Conservation (phyloP, 345 rosid genomes). For the Salix exigua region DNA sequence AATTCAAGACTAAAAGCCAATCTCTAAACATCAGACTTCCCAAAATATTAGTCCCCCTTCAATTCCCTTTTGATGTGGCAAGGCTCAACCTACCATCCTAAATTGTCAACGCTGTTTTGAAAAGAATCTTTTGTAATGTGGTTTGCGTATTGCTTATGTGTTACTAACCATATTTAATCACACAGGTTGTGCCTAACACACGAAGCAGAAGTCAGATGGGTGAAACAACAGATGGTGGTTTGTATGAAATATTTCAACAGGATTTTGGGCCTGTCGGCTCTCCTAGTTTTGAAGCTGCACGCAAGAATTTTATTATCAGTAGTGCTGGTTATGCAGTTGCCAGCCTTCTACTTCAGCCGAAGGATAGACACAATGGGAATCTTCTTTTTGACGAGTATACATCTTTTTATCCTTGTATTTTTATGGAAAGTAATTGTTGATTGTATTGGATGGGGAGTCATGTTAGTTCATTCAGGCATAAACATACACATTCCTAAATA, state of each 20-base stretch:
- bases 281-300: slow-evolving; percentile 79
- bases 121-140: not conserved
- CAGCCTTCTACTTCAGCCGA: slow-evolving; percentile 93
- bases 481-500: not conserved
- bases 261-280: slow-evolving; percentile 96
- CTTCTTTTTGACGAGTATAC: slow-evolving; percentile 90
- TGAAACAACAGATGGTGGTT: slow-evolving; percentile 97
- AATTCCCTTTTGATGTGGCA: not conserved
- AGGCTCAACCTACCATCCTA: not conserved
- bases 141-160: not conserved
- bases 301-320: slow-evolving; percentile 91
- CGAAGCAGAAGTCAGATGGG: slow-evolving; percentile 99
- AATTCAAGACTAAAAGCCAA: not conserved
- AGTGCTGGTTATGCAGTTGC: slow-evolving; percentile 99
- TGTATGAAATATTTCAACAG: slow-evolving; percentile 96
- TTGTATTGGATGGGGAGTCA: not conserved
- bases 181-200: slow-evolving; percentile 89
- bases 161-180: not conserved
- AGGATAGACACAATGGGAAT: slow-evolving; percentile 99
- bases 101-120: not conserved
- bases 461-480: not conserved
- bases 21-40: not conserved
- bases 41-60: not conserved
- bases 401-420: not conserved
- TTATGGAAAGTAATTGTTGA: slow-evolving; percentile 6